Percentiles rank a stretch among this genome's conserved stretches.
Conservation (phyloP, 352 stramenopile species). For the Globisporangium parvum region DNA sequence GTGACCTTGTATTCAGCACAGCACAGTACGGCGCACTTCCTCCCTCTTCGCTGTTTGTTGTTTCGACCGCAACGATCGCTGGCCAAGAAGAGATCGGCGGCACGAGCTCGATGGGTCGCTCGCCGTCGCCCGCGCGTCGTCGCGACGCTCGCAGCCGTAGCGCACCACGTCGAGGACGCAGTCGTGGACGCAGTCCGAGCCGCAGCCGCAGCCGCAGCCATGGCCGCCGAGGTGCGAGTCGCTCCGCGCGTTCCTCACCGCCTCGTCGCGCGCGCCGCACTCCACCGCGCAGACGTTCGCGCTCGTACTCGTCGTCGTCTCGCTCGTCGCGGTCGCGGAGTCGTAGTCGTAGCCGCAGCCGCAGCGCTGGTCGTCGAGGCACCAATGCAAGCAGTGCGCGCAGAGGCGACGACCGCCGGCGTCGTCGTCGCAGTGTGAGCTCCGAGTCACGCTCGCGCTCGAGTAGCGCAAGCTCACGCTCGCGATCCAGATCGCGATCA, state of each 20-base stretch:
- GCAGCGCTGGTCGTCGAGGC: neutral
- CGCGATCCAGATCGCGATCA: slow-evolving; percentile 16
- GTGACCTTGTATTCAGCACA: neutral
- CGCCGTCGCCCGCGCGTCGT: slow-evolving; percentile 2
- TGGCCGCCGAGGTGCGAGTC: neutral
- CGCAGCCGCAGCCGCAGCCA: slow-evolving; percentile 4
- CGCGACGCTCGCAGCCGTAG: slow-evolving; percentile 2
- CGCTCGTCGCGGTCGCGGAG: slow-evolving; percentile 5
- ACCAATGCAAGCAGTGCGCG: neutral
- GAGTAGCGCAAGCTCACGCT: slow-evolving; percentile 7
- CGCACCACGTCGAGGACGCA: neutral
- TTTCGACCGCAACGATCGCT: neutral
- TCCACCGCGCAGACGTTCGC: slow-evolving; percentile 7
- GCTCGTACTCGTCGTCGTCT: slow-evolving; percentile 14
- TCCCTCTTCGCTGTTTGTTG: neutral
- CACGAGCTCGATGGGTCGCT: slow-evolving; percentile 2
- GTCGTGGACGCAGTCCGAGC: slow-evolving; percentile 1
- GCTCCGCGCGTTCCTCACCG: slow-evolving; percentile 3
- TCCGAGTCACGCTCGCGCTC: slow-evolving; percentile 4
- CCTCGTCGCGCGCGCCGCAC: neutral
- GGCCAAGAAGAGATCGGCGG: slow-evolving; percentile 1
- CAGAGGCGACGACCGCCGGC: neutral
- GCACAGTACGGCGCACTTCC: neutral
- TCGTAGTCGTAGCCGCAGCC: slow-evolving; percentile 9
- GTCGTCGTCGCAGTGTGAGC: slow-evolving; percentile 1